Evolutionary conservation across 345 rosid species (phyloP).

Genomic region (Brassica cretica): DNA sequence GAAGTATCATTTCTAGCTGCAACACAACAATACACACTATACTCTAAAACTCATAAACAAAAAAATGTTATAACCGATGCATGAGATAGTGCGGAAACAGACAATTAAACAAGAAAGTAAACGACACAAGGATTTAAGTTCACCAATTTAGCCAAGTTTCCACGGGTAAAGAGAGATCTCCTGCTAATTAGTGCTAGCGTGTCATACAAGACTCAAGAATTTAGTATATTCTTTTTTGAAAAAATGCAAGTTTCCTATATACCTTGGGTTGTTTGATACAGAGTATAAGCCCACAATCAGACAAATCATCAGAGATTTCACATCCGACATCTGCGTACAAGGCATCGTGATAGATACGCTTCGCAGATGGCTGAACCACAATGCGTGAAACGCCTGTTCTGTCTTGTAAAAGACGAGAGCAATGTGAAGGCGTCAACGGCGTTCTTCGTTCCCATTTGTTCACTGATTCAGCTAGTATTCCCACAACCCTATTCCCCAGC

Average conservation of each 20-base stretch:
- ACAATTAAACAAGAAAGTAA: too few relatives aligned
- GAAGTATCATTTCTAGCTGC: conserved; percentile 78
- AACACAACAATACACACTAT: neutral
- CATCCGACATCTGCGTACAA: conserved; percentile 85
- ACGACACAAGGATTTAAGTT: too few relatives aligned
- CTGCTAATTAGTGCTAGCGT: neutral
- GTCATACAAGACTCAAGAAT: neutral
- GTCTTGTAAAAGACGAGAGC: conserved; percentile 78
- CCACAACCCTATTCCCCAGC: conserved; percentile 90
- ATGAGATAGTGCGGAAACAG: neutral
- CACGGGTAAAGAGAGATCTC: too few relatives aligned
- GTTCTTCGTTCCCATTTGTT: conserved; percentile 96
- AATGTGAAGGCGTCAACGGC: conserved; percentile 88
- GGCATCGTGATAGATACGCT: conserved; percentile 85
- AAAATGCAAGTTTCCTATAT: neutral
- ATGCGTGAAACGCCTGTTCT: conserved; percentile 71
- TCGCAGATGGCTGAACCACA: conserved; percentile 85
- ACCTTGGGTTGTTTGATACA: conserved; percentile 92
- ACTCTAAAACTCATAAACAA: neutral
- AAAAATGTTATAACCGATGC: neutral
- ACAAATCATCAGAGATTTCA: conserved; percentile 77
- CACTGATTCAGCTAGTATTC: conserved; percentile 74
- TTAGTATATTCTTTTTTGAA: neutral
- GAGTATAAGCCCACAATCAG: conserved; percentile 80
- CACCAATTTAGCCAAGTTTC: too few relatives aligned